These are phyloP conservation scores for Boletellus deceptivus DNA, from an alignment of 1,284 basidiomycete species.

Conservation along the genomic window DNA sequence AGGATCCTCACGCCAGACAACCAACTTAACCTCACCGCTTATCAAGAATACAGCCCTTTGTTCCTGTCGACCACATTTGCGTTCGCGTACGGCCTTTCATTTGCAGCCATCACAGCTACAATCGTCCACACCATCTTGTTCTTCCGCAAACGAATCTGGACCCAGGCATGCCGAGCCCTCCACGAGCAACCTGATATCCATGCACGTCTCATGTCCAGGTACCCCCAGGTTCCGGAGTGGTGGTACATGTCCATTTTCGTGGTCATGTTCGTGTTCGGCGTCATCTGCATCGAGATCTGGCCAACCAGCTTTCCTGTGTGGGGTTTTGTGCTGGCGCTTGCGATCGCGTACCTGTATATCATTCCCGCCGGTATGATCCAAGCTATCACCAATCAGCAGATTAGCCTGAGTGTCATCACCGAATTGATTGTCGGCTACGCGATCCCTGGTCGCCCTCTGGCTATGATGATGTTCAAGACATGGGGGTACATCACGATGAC, in stretches of 20 bases:
- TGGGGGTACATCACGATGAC: constrained; percentile 38
- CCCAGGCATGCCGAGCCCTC: constrained; percentile 48
- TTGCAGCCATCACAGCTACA: constrained; percentile 67
- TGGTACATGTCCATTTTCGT: constrained; percentile 56
- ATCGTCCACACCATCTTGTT: constrained; percentile 69
- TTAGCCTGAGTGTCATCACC: constrained; percentile 48
- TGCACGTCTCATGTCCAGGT: constrained; percentile 66
- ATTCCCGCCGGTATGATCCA: constrained; percentile 38
- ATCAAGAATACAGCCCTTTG: not conserved
- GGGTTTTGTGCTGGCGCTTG: constrained; percentile 44
- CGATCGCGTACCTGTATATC: constrained; percentile 48
- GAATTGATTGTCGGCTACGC: constrained; percentile 47
- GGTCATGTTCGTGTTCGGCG: constrained; percentile 54
- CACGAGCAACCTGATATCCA: constrained; percentile 75
- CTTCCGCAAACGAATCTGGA: constrained; percentile 67
- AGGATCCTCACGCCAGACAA: not conserved
- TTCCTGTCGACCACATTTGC: constrained; percentile 49
- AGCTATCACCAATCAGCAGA: constrained; percentile 42
- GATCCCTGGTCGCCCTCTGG: constrained; percentile 43
- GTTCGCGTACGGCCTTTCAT: constrained; percentile 67
- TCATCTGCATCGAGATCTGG: constrained; percentile 61
- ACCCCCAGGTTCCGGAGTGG: constrained; percentile 74
- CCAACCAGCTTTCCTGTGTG: constrained; percentile 56
- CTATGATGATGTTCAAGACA: constrained; percentile 48
- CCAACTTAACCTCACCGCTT: not conserved